Conservation (phyloP, 2,329 filamentous ascomycete genomes). For the Colletotrichum sp. region DNA sequence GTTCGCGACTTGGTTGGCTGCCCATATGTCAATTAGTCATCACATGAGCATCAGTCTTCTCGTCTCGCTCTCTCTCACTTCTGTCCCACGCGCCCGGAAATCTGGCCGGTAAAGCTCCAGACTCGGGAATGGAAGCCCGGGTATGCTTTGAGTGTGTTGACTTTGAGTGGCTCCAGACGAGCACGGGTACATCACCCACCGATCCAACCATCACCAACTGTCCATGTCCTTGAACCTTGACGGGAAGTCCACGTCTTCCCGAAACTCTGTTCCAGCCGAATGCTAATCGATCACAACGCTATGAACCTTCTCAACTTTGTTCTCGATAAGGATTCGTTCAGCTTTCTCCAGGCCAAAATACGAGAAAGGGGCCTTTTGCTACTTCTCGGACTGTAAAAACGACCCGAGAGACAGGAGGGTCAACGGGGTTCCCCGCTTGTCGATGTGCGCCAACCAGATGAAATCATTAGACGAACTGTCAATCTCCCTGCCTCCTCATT, state of each 20-base stretch:
- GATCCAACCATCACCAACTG: not conserved
- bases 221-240: not conserved
- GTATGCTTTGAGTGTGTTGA: not conserved
- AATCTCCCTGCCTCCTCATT: not conserved
- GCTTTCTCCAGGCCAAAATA: not conserved
- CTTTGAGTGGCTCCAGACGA: not conserved
- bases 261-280: not conserved
- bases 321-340: not conserved
- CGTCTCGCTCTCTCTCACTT: not conserved
- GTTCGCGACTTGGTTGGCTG: not conserved
- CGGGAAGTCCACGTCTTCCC: not conserved
- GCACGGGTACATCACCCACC: not conserved
- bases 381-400: not conserved
- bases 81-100: not conserved
- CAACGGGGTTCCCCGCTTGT: not conserved
- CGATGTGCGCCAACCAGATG: not conserved
- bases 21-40: not conserved
- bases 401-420: not conserved
- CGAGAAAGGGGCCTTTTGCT: not conserved
- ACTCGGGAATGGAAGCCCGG: not conserved
- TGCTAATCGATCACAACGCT: not conserved
- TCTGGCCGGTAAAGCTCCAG: not conserved
- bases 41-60: not conserved
- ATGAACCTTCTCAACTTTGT: not conserved
- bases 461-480: not conserved